Base-by-base conservation (phyloP, 129 eudicot species). In the Helichrysum umbraculigerum region DNA sequence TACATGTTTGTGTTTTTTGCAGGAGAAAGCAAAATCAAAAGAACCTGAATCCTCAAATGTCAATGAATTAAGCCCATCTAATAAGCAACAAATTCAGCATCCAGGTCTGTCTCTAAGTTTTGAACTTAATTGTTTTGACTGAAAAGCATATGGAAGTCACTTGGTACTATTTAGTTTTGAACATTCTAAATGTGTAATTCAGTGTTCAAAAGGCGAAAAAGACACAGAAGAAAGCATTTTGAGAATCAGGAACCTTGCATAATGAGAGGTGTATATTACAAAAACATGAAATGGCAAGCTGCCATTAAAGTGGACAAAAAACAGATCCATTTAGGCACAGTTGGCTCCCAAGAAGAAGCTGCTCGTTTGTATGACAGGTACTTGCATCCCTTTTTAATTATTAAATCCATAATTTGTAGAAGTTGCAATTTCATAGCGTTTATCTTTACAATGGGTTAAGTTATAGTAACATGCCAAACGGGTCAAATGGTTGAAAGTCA, bases 241-340 rank as follows among this genome's bases (percentile, higher is more conserved):
- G 91, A 87, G 70, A 85, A 89, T 61, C 96, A 95, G 85, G 99
- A 94, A 74, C 86, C 85, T 8, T 87, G 96, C 75, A 51, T 80
- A 17, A 88, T 91, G 96, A 76, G 97, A 78, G 99, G 99, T 5
- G 99, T 95, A 72, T 95, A 95, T 68, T 91, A 82, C 84, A 95
- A 95, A 85, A 95, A 95, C 83, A 81, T 89, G 96, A 95, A 89
- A 87, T 95, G 99, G 99, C 99, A 95, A 89, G 99, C 99, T 32
- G 99, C 99, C 22, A 91, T 95, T 11, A 95, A 95, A 85, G 99
- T 95, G 66, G 96, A 95, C 76, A 91, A 91, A 88, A 95, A 95
- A 83, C 99, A 95, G 80, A 95, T 95, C 86, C 99, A 95, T 80
- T 83, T 95, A 75, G 99, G 99, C 52, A 95, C 99, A 35, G 96